Conservation (phyloP, 805 yeast species). For the Candida ipomoeae region DNA sequence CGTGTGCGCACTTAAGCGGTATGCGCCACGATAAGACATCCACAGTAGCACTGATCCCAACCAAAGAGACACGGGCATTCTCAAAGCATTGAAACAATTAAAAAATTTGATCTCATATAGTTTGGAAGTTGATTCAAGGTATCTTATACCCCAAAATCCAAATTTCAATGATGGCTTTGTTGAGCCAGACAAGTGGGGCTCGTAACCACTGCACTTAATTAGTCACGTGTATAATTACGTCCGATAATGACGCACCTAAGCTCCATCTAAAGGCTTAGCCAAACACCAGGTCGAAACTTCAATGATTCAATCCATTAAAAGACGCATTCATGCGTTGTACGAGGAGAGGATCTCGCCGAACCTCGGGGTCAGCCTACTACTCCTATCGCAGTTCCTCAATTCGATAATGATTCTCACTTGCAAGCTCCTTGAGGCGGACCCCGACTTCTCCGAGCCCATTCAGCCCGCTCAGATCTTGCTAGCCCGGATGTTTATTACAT, state of each 20-base stretch:
- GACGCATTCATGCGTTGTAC: constrained; percentile 2
- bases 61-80: background rate
- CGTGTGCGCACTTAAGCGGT: background rate
- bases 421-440: constrained; percentile 66
- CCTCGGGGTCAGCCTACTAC: constrained; percentile 52
- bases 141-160: too few relatives aligned
- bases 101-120: too few relatives aligned
- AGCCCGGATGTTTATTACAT: constrained; percentile 73
- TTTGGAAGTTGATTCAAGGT: too few relatives aligned
- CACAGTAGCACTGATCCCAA: background rate
- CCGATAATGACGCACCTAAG: constrained; percentile 1
- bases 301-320: constrained; percentile 3
- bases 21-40: background rate
- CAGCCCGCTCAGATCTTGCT: constrained; percentile 77
- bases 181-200: background rate
- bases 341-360: constrained; percentile 12
- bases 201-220: background rate
- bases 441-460: constrained; percentile 54
- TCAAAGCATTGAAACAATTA: background rate
- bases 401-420: constrained; percentile 74
- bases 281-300: too few relatives aligned
- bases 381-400: constrained; percentile 68
- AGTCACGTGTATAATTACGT: background rate
- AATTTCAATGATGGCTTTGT: background rate
- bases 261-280: background rate